Percentiles rank a stretch among this genome's conserved stretches.
Evolutionary conservation across 139 green algal genomes (phyloP).

Genomic region (Coelastrella sp.): DNA sequence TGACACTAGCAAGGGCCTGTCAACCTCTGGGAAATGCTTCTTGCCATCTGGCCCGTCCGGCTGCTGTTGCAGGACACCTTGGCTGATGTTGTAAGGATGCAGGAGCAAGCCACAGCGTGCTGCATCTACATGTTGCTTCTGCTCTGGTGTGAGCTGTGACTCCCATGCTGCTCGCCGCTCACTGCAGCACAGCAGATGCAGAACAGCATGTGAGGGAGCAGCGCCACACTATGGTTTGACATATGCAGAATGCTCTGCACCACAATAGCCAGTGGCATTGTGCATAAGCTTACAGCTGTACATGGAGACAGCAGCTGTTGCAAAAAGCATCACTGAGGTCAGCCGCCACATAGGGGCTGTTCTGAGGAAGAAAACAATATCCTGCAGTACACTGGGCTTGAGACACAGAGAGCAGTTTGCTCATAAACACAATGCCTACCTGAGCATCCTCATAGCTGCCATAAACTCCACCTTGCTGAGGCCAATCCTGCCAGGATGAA

Average conservation of each 20-base stretch:
- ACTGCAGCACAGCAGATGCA: constrained; percentile 3
- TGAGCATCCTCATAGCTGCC: constrained; percentile 46
- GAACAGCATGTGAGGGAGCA: neutral
- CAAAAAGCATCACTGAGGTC: too few species aligned
- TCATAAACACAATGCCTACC: neutral
- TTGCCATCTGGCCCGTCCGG: constrained; percentile 27
- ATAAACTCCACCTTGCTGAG: constrained; percentile 41
- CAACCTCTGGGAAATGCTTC: neutral
- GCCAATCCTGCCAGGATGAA: constrained; percentile 37
- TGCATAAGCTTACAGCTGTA: neutral
- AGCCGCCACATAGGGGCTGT: too few species aligned
- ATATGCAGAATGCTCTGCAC: too few species aligned
- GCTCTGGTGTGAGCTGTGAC: neutral
- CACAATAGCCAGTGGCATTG: too few species aligned
- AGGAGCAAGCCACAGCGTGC: constrained; percentile 37
- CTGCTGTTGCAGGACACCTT: constrained; percentile 3
- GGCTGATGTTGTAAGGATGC: constrained; percentile 30
- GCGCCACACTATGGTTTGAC: too few species aligned
- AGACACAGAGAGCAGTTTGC: neutral
- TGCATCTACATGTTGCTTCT: constrained; percentile 1
- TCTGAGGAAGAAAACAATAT: too few species aligned
- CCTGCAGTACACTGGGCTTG: too few species aligned
- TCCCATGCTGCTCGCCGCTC: constrained; percentile 12
- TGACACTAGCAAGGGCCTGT: neutral
- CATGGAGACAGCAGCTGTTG: neutral